Base-by-base conservation (phyloP, 2,329 filamentous ascomycete species). In the Lecanosticta acicola region DNA sequence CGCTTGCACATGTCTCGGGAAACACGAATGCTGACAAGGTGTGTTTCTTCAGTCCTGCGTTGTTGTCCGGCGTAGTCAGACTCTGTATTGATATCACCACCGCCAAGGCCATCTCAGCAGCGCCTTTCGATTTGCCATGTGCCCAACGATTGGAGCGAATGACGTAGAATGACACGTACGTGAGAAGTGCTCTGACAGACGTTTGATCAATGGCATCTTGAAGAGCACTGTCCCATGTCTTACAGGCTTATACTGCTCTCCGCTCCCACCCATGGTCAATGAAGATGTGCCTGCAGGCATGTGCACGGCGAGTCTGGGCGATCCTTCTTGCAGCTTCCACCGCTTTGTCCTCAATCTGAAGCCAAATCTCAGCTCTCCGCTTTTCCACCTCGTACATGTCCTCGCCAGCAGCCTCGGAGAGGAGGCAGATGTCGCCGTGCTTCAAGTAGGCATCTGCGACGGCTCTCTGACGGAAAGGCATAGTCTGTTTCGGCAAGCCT, bases 401-500 rank as follows among this genome's bases (percentile, higher is more conserved):
- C 4, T 33, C n/a, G 26, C 39, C 35, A 41, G n/a, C 36, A 18
- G 20, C 34, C 4, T n/a, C 32, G 21, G 41, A 38, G 11, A 14
- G 20, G 14, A 42, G 20, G 9, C 21, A 17, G 26, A 41, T 10
- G 32, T 43, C 36, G n/a, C 32, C 11, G 11, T 39, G 29, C 14
- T 37, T 39, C 11, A 51, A 18, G 17, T 48, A 45, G 1, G 34
- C 20, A 21, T 50, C 42, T 14, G 53, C 34, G 9, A 50, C 46
- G 8, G 36, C 24, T 13, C 40, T 49, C 10, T 46, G 45, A 2
- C 18, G 10, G 13, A 18, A 21, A 4, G 39, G 39, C 48, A 55
- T 55, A 2, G 51, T 46, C 34, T 58, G 54, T 26, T 43, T 45
- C 1, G 68, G 67, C 51, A 70, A 60, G 4, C 57, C 59, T 37